Evolutionary conservation across 1,284 basidiomycete genomes (phyloP).

Genomic region (Coniferiporia weirii): DNA sequence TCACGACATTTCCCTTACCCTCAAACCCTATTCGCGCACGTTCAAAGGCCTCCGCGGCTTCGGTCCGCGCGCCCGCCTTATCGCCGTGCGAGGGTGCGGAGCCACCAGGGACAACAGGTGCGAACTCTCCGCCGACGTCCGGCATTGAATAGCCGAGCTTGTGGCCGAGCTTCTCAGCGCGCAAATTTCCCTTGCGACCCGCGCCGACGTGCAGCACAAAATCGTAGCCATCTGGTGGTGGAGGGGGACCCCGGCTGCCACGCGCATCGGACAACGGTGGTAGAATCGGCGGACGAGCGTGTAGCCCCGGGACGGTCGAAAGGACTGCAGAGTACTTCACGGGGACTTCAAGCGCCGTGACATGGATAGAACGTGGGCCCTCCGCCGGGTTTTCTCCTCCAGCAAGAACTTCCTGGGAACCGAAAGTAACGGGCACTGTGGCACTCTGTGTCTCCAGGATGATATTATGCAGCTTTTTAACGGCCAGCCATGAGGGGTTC

Average conservation of each 20-base stretch:
- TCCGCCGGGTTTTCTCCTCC: conserved; percentile 3
- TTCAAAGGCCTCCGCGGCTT: conserved; percentile 23
- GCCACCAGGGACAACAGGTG: conserved; percentile 40
- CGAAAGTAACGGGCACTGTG: conserved; percentile 27
- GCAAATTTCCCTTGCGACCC: conserved; percentile 56
- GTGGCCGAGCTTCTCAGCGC: conserved; percentile 63
- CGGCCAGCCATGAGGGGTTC: conserved; percentile 63
- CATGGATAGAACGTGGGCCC: conserved; percentile 39
- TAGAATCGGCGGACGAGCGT: conserved; percentile 55
- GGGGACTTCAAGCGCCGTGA: conserved; percentile 57
- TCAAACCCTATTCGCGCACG: conserved; percentile 17
- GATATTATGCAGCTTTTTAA: conserved; percentile 49
- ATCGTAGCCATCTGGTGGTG: conserved; percentile 61
- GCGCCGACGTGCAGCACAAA: conserved; percentile 71
- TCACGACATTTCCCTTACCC: conserved; percentile 32
- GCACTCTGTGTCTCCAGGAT: conserved; percentile 38
- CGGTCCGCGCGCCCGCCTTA: conserved; percentile 30
- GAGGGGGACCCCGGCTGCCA: conserved; percentile 31
- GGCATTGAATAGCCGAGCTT: conserved; percentile 69
- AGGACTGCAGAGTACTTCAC: conserved; percentile 60
- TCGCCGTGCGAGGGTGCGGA: conserved; percentile 29
- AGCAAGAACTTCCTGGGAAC: conserved; percentile 16
- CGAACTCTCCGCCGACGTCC: conserved; percentile 55
- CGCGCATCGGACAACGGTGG: conserved; percentile 30
- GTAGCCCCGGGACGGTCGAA: conserved; percentile 50